Evolutionary conservation across 805 yeast species (phyloP).

Genomic region (Babjeviella inositovora): DNA sequence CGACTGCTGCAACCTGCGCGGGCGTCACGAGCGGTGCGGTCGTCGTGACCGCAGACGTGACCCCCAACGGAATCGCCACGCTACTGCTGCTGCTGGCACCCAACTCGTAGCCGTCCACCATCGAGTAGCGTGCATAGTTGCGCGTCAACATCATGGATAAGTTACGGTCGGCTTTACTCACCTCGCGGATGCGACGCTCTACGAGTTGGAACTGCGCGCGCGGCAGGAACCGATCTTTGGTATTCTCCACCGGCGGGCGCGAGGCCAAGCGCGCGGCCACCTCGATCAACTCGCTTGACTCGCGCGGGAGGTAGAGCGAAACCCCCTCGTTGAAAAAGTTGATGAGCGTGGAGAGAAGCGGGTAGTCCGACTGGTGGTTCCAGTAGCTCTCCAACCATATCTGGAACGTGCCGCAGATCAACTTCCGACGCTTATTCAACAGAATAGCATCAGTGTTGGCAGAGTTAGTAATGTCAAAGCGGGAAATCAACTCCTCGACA

Average conservation of each 20-base stretch:
- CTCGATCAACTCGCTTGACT: constrained; percentile 44
- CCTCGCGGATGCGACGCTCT: no score
- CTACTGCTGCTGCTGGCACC: no score
- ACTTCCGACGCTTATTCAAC: constrained; percentile 43
- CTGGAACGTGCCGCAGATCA: constrained; percentile 55
- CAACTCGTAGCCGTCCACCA: no score
- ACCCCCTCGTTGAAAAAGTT: constrained; percentile 71
- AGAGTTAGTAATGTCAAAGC: constrained; percentile 38
- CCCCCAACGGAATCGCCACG: no score
- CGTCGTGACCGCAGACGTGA: no score
- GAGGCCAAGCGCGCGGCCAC: constrained; percentile 44
- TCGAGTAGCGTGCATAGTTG: no score
- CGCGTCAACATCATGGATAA: no score
- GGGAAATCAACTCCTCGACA: constrained; percentile 45
- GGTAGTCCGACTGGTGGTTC: constrained; percentile 48
- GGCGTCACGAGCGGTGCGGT: constrained; percentile 13
- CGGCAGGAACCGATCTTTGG: constrained; percentile 3
- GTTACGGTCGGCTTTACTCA: no score
- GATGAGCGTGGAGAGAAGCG: constrained; percentile 48
- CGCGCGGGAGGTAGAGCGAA: constrained; percentile 44
- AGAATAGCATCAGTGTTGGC: constrained; percentile 6
- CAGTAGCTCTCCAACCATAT: constrained; percentile 88
- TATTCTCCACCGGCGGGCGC: constrained; percentile 29
- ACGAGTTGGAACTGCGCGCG: no score
- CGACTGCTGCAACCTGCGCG: constrained; percentile 23